Evolutionary conservation across 257 asterid genomes (phyloP).

Genomic region (Linaria vulgaris): DNA sequence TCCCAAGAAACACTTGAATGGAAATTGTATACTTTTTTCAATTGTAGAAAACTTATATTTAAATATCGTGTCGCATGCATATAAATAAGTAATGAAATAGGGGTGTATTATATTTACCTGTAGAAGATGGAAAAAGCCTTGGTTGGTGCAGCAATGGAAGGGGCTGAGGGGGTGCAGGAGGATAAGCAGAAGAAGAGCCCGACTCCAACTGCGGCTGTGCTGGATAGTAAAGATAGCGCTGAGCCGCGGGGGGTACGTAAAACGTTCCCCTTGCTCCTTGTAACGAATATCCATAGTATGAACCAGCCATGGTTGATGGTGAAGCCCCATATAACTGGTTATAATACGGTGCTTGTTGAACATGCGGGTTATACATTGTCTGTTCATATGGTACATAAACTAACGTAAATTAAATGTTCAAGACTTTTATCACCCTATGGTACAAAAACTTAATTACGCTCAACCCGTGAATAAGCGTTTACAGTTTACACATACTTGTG

Average conservation of each 20-base stretch:
- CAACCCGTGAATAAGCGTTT: too few species aligned
- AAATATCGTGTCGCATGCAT: too few species aligned
- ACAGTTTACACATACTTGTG: too few species aligned
- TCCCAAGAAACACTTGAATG: too few species aligned
- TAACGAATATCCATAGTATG: constrained; percentile 72
- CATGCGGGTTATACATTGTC: constrained; percentile 72
- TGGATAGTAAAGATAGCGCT: constrained; percentile 72
- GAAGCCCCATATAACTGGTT: constrained; percentile 64
- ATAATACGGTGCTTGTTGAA: constrained; percentile 75
- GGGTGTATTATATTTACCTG: constrained; percentile 47
- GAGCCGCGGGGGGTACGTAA: constrained; percentile 50
- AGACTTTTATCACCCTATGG: too few species aligned
- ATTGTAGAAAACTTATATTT: too few species aligned
- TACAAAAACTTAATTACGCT: too few species aligned
- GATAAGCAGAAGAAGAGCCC: constrained; percentile 42
- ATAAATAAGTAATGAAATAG: too few species aligned
- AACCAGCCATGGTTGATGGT: constrained; percentile 57
- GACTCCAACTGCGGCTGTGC: constrained; percentile 39
- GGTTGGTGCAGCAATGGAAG: constrained; percentile 52
- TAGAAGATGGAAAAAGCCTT: constrained; percentile 57
- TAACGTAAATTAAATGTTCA: too few species aligned
- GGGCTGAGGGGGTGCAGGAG: constrained; percentile 43
- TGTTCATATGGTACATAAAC: constrained; percentile 26
- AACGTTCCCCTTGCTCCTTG: constrained; percentile 60
- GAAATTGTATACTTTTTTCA: too few species aligned